Conservation (phyloP, 441 rosid species). For the Breynia disticha region DNA sequence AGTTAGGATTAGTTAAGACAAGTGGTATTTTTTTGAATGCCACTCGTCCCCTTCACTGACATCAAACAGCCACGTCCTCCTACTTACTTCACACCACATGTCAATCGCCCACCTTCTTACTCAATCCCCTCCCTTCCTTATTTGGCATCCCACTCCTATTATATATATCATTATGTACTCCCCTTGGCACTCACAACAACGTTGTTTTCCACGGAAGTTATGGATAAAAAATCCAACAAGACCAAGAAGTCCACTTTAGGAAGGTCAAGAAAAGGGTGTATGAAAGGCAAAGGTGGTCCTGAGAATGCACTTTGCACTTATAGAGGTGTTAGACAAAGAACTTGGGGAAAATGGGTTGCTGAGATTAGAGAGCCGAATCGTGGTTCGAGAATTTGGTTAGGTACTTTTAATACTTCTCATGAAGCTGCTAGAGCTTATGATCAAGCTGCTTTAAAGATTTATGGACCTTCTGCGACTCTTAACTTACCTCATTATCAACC, state of each 20-base stretch:
- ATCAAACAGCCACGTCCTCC: slow-evolving; percentile 1
- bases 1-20: neutral
- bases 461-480: slow-evolving; percentile 57
- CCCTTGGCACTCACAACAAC: too few species aligned
- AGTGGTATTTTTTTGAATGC: neutral
- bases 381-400: slow-evolving; percentile 83
- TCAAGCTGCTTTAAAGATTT: slow-evolving; percentile 64
- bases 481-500: slow-evolving; percentile 33
- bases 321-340: slow-evolving; percentile 83
- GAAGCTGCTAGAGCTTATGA: slow-evolving; percentile 81
- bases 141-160: too few species aligned
- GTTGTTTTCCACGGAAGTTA: too few species aligned
- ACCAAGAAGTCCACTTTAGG: slow-evolving; percentile 39
- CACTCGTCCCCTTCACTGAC: slow-evolving; percentile 6
- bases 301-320: slow-evolving; percentile 78
- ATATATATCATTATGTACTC: too few species aligned
- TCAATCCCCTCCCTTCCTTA: too few species aligned
- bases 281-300: slow-evolving; percentile 94
- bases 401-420: slow-evolving; percentile 64
- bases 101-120: neutral
- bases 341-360: slow-evolving; percentile 98
- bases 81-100: neutral
- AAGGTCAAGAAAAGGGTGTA: slow-evolving; percentile 87
- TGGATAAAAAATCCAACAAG: slow-evolving; percentile 16
- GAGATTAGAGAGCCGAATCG: slow-evolving; percentile 84